Conservation (phyloP, 176 grass and related monocot species). For the Carex kokanica region DNA sequence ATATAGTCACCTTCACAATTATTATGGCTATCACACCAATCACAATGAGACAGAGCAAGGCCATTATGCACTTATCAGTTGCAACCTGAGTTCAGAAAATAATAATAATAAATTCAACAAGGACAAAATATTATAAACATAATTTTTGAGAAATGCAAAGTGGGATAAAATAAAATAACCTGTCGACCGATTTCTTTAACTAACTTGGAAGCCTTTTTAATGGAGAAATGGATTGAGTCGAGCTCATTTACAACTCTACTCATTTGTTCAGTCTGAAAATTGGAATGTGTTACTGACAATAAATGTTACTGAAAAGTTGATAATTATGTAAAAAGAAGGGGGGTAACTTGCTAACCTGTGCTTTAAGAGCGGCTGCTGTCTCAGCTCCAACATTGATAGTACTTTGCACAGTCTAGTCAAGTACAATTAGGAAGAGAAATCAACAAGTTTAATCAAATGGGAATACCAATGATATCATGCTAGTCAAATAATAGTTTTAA, state of each 20-base stretch:
- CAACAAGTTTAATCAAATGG: not conserved
- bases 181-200: slow-evolving; percentile 95
- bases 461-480: not conserved
- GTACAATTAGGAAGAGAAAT: slow-evolving; percentile 30
- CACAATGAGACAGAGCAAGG: slow-evolving; percentile 81
- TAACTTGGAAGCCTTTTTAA: slow-evolving; percentile 89
- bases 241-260: slow-evolving; percentile 90
- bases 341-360: slow-evolving; percentile 42
- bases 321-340: slow-evolving; percentile 18
- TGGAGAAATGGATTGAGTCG: slow-evolving; percentile 96
- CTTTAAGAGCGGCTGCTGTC: slow-evolving; percentile 85
- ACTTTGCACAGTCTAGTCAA: slow-evolving; percentile 76
- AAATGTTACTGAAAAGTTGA: not conserved
- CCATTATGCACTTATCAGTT: slow-evolving; percentile 95
- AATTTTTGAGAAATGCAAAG: not conserved
- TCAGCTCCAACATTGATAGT: slow-evolving; percentile 88
- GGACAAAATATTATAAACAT: slow-evolving; percentile 4
- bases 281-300: slow-evolving; percentile 19
- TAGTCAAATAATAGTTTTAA: not conserved
- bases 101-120: slow-evolving; percentile 11
- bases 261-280: slow-evolving; percentile 94
- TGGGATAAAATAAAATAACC: slow-evolving; percentile 29
- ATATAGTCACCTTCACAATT: slow-evolving; percentile 68
- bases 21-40: slow-evolving; percentile 81
- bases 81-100: slow-evolving; percentile 54